Conservation (phyloP, 768 basidiomycete species). For the Suillus alpinus region DNA sequence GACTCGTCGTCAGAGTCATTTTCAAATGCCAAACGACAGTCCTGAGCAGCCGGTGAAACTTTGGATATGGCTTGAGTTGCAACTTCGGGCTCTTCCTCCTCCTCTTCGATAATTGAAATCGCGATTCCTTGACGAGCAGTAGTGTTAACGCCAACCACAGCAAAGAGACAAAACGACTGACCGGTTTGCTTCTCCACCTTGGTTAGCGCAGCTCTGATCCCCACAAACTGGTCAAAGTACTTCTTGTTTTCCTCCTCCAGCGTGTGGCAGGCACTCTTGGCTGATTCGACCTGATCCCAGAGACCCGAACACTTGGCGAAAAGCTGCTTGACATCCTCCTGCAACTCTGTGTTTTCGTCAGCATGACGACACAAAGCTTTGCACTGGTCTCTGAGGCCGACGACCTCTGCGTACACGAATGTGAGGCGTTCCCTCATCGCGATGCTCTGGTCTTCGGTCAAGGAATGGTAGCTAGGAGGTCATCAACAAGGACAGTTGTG, state of each 20-base stretch:
- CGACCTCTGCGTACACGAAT: neutral
- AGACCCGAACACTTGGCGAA: neutral
- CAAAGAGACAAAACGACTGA: neutral
- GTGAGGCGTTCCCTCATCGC: neutral
- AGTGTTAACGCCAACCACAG: neutral
- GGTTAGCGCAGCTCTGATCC: neutral
- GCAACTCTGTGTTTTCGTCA: neutral
- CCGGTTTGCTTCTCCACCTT: neutral
- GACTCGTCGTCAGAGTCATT: neutral
- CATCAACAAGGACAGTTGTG: neutral
- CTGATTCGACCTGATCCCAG: neutral
- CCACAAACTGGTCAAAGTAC: neutral
- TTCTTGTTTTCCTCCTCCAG: neutral
- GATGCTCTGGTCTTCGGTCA: neutral
- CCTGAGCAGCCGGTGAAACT: neutral
- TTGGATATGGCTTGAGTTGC: too few relatives aligned
- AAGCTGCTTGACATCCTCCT: neutral
- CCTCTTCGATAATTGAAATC: too few relatives aligned
- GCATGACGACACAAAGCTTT: neutral
- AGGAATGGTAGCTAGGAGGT: neutral
- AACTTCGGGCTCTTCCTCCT: neutral
- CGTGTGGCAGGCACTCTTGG: neutral
- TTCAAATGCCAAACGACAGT: neutral
- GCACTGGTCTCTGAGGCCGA: neutral
- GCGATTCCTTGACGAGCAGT: neutral